A percentile compares a stretch with the other conserved stretches of the same genome.
Conservation (phyloP, 768 basidiomycete species). For the Daedaleopsis nitida region DNA sequence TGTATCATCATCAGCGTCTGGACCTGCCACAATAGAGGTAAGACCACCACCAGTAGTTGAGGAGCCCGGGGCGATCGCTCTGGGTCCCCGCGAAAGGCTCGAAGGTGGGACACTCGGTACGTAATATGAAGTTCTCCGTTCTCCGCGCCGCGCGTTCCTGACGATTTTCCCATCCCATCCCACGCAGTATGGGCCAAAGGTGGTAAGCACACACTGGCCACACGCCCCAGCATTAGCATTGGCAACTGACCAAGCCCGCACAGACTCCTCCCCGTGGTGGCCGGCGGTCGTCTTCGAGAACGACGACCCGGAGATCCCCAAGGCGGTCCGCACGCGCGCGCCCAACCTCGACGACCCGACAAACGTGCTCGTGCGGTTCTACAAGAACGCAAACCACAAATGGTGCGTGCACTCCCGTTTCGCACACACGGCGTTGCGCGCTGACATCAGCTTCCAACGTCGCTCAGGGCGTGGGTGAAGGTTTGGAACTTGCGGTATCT, state of each 20-base stretch:
- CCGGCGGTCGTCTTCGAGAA: constrained; percentile 73
- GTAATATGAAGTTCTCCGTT: constrained; percentile 22
- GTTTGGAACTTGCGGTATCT: constrained; percentile 60
- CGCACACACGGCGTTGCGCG: neutral
- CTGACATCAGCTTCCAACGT: neutral
- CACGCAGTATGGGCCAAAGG: constrained; percentile 82
- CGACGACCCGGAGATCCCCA: constrained; percentile 60
- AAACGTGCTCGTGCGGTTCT: constrained; percentile 77
- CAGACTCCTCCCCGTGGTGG: constrained; percentile 85
- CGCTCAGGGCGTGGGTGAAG: constrained; percentile 62
- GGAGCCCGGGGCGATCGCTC: constrained; percentile 35
- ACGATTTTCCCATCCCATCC: neutral
- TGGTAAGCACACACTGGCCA: constrained; percentile 35
- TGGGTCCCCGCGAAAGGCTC: constrained; percentile 39
- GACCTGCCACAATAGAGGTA: constrained; percentile 3
- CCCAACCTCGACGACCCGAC: constrained; percentile 21
- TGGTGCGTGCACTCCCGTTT: constrained; percentile 46
- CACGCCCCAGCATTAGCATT: neutral
- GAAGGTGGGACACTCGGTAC: constrained; percentile 69
- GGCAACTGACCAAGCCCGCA: constrained; percentile 4
- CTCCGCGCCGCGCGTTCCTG: neutral
- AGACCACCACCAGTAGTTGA: constrained; percentile 8
- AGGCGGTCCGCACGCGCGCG: constrained; percentile 21
- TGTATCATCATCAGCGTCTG: no score
- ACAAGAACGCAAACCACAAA: constrained; percentile 56